These are phyloP conservation scores for Acephala macrosclerotiorum DNA, from an alignment of 2,329 filamentous ascomycete species.

Conservation along the genomic window DNA sequence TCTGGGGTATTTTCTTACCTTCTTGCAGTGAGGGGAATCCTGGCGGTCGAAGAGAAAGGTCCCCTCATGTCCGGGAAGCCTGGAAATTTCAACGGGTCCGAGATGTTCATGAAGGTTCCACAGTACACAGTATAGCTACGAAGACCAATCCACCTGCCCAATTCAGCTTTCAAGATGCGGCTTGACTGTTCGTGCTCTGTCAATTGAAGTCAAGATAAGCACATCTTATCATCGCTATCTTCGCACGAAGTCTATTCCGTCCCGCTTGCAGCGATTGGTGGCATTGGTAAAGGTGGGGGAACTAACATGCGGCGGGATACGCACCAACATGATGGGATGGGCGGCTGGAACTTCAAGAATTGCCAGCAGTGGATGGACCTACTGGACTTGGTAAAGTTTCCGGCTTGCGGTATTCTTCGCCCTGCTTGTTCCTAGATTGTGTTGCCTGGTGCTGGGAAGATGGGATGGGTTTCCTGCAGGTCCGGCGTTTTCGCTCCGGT, in stretches of 20 bases:
- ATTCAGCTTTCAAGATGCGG: background rate
- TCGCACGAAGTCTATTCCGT: background rate
- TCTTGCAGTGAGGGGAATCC: background rate
- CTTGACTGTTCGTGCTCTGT: conserved; percentile 1
- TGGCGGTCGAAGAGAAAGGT: background rate
- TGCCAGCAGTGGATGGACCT: background rate
- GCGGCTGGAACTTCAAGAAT: background rate
- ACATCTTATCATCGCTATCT: background rate
- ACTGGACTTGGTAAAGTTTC: background rate
- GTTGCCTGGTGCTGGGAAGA: background rate
- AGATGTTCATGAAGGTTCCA: no score
- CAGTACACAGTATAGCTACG: background rate
- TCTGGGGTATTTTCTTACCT: background rate
- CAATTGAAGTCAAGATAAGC: conserved; percentile 2
- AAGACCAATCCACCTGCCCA: background rate
- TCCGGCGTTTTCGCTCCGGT: background rate
- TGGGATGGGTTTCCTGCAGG: background rate
- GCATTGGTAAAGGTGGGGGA: conserved; percentile 1
- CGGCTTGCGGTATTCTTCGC: background rate
- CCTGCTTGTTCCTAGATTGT: background rate
- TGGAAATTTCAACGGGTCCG: no score
- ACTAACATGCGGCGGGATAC: background rate
- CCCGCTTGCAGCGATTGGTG: background rate
- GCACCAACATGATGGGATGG: background rate
- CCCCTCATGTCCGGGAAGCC: no score